Conservation (phyloP, 1,284 basidiomycete genomes). For the Irpex rosettiformis region DNA sequence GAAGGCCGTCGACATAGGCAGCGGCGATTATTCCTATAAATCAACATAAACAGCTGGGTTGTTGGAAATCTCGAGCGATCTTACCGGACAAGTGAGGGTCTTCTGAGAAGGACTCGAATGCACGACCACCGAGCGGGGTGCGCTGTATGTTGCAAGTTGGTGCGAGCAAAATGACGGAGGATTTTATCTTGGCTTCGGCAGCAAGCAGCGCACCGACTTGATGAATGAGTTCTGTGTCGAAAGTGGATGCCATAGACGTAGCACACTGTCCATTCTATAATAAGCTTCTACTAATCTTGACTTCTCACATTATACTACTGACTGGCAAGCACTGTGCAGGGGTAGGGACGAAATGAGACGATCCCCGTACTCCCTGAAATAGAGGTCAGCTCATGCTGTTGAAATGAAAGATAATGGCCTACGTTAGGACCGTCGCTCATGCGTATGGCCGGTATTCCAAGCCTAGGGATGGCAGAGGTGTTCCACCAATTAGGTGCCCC, state of each 20-base stretch:
- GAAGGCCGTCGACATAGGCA: slow-evolving; percentile 65
- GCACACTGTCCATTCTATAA: slow-evolving; percentile 42
- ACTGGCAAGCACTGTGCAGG: slow-evolving; percentile 33
- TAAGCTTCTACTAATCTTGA: not conserved
- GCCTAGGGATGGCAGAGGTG: slow-evolving; percentile 50
- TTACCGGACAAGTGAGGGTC: slow-evolving; percentile 61
- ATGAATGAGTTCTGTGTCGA: slow-evolving; percentile 52
- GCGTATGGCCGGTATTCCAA: slow-evolving; percentile 58
- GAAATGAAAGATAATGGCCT: slow-evolving; percentile 10
- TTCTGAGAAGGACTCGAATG: slow-evolving; percentile 72
- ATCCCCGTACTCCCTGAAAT: slow-evolving; percentile 58
- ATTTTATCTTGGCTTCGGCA: slow-evolving; percentile 60
- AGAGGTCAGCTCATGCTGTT: slow-evolving; percentile 8
- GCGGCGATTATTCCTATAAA: slow-evolving; percentile 50
- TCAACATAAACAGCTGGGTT: not conserved
- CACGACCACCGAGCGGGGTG: slow-evolving; percentile 54
- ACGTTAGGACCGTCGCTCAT: slow-evolving; percentile 70
- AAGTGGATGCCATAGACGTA: slow-evolving; percentile 66
- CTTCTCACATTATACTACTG: slow-evolving; percentile 5
- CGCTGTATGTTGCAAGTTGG: slow-evolving; percentile 74
- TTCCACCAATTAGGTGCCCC: slow-evolving; percentile 73
- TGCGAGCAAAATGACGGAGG: slow-evolving; percentile 58
- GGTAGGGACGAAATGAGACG: slow-evolving; percentile 56
- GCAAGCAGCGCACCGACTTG: slow-evolving; percentile 56
- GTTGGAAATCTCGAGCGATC: not conserved